phyloP scores from a whole-genome alignment of 345 rosid genomes.

The Ceriops tagal region DNA sequence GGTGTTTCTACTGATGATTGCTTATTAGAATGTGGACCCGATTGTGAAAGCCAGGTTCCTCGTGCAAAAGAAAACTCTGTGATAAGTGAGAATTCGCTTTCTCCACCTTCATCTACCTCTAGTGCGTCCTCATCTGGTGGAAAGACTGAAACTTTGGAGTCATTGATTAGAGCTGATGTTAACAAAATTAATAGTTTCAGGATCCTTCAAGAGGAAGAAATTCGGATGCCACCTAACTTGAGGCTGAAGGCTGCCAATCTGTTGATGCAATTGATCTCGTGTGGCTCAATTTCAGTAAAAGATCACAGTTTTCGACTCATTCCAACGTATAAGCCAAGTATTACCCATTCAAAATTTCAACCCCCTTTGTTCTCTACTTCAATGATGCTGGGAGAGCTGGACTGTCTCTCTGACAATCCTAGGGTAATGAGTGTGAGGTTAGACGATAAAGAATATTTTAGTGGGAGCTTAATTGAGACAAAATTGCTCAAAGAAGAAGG shows the following conservation, averaged over 20 bases:
- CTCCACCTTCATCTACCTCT: slow-evolving; percentile 65
- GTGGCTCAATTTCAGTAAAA: slow-evolving; percentile 94
- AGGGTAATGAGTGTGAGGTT: slow-evolving; percentile 62
- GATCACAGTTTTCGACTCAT: slow-evolving; percentile 81
- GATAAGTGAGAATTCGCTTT: slow-evolving; percentile 49
- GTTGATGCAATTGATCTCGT: slow-evolving; percentile 90
- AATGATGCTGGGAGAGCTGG: slow-evolving; percentile 72
- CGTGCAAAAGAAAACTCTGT: slow-evolving; percentile 43
- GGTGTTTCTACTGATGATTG: slow-evolving; percentile 88
- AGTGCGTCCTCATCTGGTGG: slow-evolving; percentile 67
- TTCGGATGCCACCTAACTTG: slow-evolving; percentile 53
- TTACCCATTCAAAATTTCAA: slow-evolving; percentile 59
- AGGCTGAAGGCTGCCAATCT: slow-evolving; percentile 70
- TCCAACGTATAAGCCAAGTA: slow-evolving; percentile 73
- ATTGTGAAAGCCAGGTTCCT: slow-evolving; percentile 33
- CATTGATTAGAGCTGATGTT: slow-evolving; percentile 84
- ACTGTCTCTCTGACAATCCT: slow-evolving; percentile 74
- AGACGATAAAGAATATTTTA: slow-evolving; percentile 89
- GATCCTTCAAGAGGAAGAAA: slow-evolving; percentile 76
- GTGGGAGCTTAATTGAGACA: slow-evolving; percentile 88
- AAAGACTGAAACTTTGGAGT: slow-evolving; percentile 84
- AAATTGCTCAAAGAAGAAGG: slow-evolving; percentile 50
- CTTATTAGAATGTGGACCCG: slow-evolving; percentile 41
- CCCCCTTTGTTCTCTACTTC: slow-evolving; percentile 74
- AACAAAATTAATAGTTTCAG: slow-evolving; percentile 85